These are phyloP conservation scores for Aspergillus phoenicis DNA, from an alignment of 2,329 filamentous ascomycete species.

Conservation along the genomic window DNA sequence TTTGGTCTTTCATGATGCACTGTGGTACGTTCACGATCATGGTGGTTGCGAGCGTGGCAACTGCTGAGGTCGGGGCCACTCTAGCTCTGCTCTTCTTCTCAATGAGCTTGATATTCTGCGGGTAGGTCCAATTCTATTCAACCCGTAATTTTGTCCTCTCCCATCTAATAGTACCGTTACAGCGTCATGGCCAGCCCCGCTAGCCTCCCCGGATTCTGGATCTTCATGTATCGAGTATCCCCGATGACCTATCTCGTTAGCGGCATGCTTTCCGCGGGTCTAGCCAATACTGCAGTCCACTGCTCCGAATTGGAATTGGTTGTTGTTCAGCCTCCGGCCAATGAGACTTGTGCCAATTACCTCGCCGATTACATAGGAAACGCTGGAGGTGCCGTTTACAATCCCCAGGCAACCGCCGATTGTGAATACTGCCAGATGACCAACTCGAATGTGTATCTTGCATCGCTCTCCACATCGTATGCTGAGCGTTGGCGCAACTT, in stretches of 20 bases:
- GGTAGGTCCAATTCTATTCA: not conserved
- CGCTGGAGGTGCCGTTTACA: constrained; percentile 5
- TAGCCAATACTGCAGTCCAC: constrained; percentile 2
- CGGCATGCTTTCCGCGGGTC: constrained; percentile 10
- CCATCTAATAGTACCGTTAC: not conserved
- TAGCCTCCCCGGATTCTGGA: constrained; percentile 10
- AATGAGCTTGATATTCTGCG: constrained; percentile 5
- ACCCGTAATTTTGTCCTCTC: too few relatives aligned
- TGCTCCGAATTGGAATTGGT: constrained; percentile 1
- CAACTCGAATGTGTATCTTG: constrained; percentile 1
- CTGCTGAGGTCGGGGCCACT: constrained; percentile 6
- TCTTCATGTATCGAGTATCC: constrained; percentile 16
- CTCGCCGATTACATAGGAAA: not conserved
- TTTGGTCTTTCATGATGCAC: constrained; percentile 55
- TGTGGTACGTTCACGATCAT: constrained; percentile 18
- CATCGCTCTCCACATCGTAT: not conserved
- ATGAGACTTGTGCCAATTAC: constrained; percentile 4
- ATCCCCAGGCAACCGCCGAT: not conserved
- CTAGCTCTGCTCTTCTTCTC: constrained; percentile 3
- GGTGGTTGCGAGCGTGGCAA: constrained; percentile 8
- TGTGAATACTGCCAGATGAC: constrained; percentile 5
- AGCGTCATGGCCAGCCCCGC: not conserved
- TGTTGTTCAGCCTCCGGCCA: not conserved
- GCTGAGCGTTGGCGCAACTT: constrained; percentile 3
- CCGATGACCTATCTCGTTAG: constrained; percentile 11